Evolutionary conservation across 192 early-diverging fungal species (phyloP).

Genomic region (Dimargaris cristalligena): DNA sequence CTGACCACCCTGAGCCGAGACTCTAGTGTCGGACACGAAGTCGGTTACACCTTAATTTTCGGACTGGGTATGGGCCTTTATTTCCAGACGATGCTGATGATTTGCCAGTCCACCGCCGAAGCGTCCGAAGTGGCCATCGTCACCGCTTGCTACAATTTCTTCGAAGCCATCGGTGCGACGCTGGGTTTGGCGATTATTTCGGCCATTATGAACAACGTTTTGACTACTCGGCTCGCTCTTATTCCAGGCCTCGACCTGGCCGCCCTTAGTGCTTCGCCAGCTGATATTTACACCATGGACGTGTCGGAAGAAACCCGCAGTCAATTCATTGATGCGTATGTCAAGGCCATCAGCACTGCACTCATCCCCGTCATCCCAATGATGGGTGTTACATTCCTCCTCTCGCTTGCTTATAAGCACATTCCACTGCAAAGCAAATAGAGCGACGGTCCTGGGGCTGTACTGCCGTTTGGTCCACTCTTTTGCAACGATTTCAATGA

Average conservation of each 20-base stretch:
- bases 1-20: conserved; percentile 35
- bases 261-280: not conserved
- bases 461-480: no score
- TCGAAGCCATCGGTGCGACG: conserved; percentile 33
- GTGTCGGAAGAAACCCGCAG: not conserved
- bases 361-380: not conserved
- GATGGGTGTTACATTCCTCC: not conserved
- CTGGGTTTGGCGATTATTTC: conserved; percentile 29
- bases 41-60: conserved; percentile 33
- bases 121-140: conserved; percentile 33
- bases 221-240: not conserved
- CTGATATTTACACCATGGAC: not conserved
- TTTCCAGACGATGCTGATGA: conserved; percentile 30
- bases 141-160: conserved; percentile 31
- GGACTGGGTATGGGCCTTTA: conserved; percentile 38
- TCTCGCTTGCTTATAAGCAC: not conserved
- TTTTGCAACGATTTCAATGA: no score
- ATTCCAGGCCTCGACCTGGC: not conserved
- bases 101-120: conserved; percentile 24
- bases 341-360: not conserved
- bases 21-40: conserved; percentile 27
- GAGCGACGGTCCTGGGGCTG: no score
- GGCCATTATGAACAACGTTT: conserved; percentile 6
- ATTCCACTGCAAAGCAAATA: not conserved
- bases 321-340: not conserved